Conservation (phyloP, 306 rosid species). For the Casuarina glauca region DNA sequence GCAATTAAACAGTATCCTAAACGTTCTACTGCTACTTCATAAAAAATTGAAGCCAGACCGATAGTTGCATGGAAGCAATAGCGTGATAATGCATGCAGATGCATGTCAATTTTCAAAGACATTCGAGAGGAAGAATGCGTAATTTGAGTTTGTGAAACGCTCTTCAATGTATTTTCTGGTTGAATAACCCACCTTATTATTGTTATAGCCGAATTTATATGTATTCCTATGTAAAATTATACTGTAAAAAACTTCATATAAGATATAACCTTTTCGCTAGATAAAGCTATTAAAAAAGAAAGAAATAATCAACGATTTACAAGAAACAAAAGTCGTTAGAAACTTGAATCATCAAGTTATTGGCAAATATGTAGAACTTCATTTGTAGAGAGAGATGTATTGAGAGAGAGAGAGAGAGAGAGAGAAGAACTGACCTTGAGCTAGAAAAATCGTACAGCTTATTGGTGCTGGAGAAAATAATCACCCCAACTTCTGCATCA, state of each 20-base stretch:
- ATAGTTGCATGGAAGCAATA: not conserved
- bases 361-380: not conserved
- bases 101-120: not conserved
- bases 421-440: slow-evolving; percentile 35
- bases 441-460: slow-evolving; percentile 47
- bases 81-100: not conserved
- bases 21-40: not conserved
- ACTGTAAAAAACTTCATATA: not conserved
- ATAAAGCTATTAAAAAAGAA: too few relatives aligned
- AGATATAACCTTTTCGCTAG: not conserved
- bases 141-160: not conserved
- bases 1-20: not conserved
- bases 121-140: not conserved
- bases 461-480: slow-evolving; percentile 51
- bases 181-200: not conserved
- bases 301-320: too few relatives aligned
- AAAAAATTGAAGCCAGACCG: not conserved
- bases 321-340: not conserved
- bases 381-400: not conserved
- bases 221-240: not conserved
- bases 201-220: not conserved
- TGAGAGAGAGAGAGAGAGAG: slow-evolving; percentile 11
- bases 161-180: not conserved
- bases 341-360: not conserved
- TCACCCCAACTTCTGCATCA: slow-evolving; percentile 50